phyloP scores from a whole-genome alignment of 2,329 filamentous ascomycete genomes.

The Aureobasidium zeae region DNA sequence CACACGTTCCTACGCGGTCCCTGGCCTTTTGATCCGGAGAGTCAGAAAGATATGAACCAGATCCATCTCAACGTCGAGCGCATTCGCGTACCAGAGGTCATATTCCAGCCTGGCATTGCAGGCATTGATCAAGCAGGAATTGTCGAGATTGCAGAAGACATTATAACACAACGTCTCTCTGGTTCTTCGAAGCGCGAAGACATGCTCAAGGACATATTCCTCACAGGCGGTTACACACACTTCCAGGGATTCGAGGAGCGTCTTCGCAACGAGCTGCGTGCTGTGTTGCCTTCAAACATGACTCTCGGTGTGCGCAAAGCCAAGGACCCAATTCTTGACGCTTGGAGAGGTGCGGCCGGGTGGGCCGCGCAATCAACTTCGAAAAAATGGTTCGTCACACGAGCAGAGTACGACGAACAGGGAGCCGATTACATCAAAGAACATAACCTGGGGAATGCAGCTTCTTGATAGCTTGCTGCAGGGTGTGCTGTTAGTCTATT shows the following conservation, averaged over 20 bases:
- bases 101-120: constrained; percentile 87
- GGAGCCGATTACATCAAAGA: constrained; percentile 85
- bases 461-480: constrained; percentile 17
- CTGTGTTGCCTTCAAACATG: constrained; percentile 60
- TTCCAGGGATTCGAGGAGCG: constrained; percentile 83
- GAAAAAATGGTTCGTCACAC: constrained; percentile 58
- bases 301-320: constrained; percentile 65
- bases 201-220: constrained; percentile 77
- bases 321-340: constrained; percentile 68
- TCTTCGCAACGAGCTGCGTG: constrained; percentile 60
- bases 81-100: constrained; percentile 84
- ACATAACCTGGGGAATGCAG: constrained; percentile 37
- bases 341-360: constrained; percentile 83
- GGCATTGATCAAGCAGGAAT: constrained; percentile 89
- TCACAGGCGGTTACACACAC: constrained; percentile 86
- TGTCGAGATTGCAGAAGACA: constrained; percentile 83
- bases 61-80: constrained; percentile 94
- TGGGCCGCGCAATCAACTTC: constrained; percentile 60
- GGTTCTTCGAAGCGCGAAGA: constrained; percentile 50
- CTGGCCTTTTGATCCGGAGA: constrained; percentile 72
- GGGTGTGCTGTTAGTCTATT: constrained; percentile 8
- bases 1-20: constrained; percentile 87
- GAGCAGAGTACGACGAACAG: constrained; percentile 83
- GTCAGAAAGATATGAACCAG: constrained; percentile 72
- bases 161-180: constrained; percentile 71